A percentile compares a stretch with the other conserved stretches of the same genome.
Evolutionary conservation across 257 asterid species (phyloP).

Genomic region (Gynochthodes officinalis): DNA sequence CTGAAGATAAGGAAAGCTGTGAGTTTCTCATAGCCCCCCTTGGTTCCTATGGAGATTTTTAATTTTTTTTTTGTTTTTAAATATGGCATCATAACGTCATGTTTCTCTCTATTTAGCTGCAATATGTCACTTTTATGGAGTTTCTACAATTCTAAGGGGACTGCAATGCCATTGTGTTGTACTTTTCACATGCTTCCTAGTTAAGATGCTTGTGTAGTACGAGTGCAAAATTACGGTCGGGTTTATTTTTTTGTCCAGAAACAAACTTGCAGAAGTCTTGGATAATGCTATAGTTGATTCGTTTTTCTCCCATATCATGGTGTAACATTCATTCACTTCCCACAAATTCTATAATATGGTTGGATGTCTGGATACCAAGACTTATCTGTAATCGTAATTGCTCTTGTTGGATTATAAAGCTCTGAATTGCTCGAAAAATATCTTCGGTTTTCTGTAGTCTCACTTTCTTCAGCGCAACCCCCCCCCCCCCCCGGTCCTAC

Average conservation of each 20-base stretch:
- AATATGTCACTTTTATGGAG: too few relatives aligned
- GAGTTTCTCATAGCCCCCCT: conserved; percentile 45
- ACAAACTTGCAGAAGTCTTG: background rate
- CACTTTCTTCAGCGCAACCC: background rate
- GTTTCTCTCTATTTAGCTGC: too few relatives aligned
- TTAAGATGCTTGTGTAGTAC: background rate
- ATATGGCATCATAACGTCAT: background rate
- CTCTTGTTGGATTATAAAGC: too few relatives aligned
- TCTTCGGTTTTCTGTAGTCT: too few relatives aligned
- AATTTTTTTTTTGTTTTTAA: background rate
- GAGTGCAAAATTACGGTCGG: background rate
- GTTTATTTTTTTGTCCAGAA: background rate
- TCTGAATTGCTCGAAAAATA: too few relatives aligned
- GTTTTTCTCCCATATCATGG: background rate
- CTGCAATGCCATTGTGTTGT: background rate
- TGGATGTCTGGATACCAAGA: too few relatives aligned
- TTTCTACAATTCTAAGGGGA: too few relatives aligned
- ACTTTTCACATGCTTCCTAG: background rate
- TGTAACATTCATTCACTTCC: background rate
- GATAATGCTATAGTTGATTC: background rate
- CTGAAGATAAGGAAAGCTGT: conserved; percentile 87
- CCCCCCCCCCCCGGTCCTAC: too few relatives aligned
- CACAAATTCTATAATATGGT: too few relatives aligned
- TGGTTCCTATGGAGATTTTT: background rate
- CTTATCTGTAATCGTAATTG: too few relatives aligned